Conservation (phyloP, 176 grass and related monocot genomes). For the Secale cereale region DNA sequence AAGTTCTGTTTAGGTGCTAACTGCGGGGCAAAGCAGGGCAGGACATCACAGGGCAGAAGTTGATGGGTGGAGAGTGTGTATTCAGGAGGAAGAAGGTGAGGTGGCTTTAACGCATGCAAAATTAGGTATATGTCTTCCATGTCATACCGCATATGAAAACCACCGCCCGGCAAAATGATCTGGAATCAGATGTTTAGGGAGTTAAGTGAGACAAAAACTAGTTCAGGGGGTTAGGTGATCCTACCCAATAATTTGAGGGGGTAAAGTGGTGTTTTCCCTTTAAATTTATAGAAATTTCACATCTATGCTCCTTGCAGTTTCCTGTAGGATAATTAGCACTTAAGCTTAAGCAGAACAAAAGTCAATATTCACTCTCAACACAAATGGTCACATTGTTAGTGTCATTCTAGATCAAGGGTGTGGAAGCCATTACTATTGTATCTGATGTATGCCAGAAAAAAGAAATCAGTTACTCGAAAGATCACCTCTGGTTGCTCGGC, state of each 20-base stretch:
- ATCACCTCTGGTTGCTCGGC: conserved; percentile 80
- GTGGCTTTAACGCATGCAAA: not conserved
- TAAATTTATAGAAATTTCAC: not conserved
- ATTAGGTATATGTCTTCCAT: not conserved
- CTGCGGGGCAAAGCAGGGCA: not conserved
- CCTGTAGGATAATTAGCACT: not conserved
- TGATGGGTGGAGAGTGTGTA: not conserved
- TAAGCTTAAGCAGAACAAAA: not conserved
- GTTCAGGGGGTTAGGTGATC: not conserved
- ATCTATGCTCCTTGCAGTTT: not conserved
- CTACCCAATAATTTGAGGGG: not conserved
- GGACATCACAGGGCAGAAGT: not conserved
- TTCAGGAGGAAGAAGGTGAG: not conserved
- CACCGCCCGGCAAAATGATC: not conserved
- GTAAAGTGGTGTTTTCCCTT: not conserved
- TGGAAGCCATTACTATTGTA: not conserved
- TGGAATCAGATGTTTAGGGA: not conserved
- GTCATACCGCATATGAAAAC: not conserved
- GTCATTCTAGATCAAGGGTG: not conserved
- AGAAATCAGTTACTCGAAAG: not conserved
- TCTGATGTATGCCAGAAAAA: conserved; percentile 13
- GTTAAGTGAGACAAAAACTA: not conserved
- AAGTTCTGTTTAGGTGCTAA: too few relatives aligned
- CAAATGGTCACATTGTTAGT: not conserved
- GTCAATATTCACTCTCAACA: not conserved